Conservation (phyloP, 192 early-diverging fungal species). For the Coemansia asiatica region DNA sequence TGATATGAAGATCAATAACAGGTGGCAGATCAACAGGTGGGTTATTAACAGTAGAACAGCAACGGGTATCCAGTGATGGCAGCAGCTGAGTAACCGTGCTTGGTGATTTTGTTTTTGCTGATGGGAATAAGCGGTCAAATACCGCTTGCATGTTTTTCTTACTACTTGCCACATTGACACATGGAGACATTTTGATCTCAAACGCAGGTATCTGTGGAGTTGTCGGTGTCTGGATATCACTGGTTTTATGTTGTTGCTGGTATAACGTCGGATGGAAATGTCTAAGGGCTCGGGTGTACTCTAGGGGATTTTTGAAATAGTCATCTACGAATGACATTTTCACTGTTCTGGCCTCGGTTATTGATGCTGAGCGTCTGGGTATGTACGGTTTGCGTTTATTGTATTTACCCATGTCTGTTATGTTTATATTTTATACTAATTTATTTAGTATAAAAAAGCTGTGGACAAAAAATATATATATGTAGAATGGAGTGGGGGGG, state of each 20-base stretch:
- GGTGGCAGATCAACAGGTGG: not conserved
- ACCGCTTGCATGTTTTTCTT: not conserved
- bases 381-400: not conserved
- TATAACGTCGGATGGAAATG: not conserved
- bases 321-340: constrained; percentile 7
- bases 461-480: too few relatives aligned
- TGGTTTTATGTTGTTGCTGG: not conserved
- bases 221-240: not conserved
- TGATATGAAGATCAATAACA: not conserved
- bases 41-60: not conserved
- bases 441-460: not conserved
- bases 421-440: too few relatives aligned
- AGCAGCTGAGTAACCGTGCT: not conserved
- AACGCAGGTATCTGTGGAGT: not conserved
- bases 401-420: not conserved
- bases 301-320: not conserved
- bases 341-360: not conserved
- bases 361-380: not conserved
- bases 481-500: not conserved
- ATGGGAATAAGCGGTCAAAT: not conserved
- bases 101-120: not conserved
- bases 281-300: not conserved
- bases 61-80: not conserved
- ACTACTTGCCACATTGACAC: not conserved
- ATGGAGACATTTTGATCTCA: not conserved